phyloP scores from a whole-genome alignment of 2,329 filamentous ascomycete species.

The Orbilia blumenaviensis region DNA sequence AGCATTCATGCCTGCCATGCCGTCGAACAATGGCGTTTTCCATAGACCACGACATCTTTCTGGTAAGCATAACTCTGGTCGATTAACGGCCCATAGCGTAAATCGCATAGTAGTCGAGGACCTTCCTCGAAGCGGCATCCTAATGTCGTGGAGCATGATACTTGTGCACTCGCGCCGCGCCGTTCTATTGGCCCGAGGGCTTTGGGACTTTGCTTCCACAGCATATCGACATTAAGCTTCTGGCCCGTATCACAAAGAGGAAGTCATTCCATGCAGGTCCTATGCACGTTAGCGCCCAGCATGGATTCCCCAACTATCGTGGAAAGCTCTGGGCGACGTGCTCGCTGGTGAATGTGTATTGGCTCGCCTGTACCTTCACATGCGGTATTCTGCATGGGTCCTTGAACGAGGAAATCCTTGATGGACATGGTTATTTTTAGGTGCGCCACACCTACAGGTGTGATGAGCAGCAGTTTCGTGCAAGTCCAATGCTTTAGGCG shows the following conservation, averaged over 20 bases:
- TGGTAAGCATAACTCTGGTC: background rate
- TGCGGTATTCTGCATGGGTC: constrained; percentile 31
- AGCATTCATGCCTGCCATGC: constrained; percentile 20
- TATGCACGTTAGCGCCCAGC: constrained; percentile 53
- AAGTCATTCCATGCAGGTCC: constrained; percentile 44
- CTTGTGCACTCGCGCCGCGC: constrained; percentile 3
- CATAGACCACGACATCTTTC: background rate
- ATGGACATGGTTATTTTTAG: constrained; percentile 52
- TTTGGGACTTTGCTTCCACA: background rate
- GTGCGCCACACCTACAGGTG: constrained; percentile 28
- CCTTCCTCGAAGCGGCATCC: constrained; percentile 14
- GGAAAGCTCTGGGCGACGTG: constrained; percentile 30
- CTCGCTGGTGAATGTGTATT: constrained; percentile 15
- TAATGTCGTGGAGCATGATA: constrained; percentile 4
- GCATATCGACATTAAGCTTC: constrained; percentile 18
- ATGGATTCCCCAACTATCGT: constrained; percentile 54
- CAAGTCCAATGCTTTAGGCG: background rate
- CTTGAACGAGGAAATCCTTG: constrained; percentile 29
- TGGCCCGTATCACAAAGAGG: background rate
- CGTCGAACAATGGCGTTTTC: constrained; percentile 43
- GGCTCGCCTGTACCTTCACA: constrained; percentile 44
- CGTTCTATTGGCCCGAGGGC: constrained; percentile 12
- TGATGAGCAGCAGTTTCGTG: constrained; percentile 10
- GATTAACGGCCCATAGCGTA: background rate
- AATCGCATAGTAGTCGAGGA: background rate